Evolutionary conservation across 768 basidiomycete species (phyloP).

Genomic region (Candolleomyces eurysporus): DNA sequence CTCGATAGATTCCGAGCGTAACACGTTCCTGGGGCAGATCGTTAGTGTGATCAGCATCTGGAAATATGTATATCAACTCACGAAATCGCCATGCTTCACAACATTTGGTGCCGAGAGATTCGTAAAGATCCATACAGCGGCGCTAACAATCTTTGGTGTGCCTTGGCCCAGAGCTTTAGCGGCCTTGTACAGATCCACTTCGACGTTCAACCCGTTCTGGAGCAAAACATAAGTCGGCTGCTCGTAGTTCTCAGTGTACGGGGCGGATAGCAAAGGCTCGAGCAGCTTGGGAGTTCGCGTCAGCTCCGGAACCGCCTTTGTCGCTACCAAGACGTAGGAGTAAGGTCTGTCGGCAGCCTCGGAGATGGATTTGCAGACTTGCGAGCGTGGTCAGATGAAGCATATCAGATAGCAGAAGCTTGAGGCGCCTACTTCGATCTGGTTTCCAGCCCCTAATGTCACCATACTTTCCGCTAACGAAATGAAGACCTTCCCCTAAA

Average conservation of each 20-base stretch:
- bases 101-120: conserved; percentile 46
- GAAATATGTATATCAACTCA: conserved; percentile 27
- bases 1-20: conserved; percentile 54
- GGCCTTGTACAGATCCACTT: conserved; percentile 60
- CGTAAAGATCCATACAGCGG: conserved; percentile 53
- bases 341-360: conserved; percentile 63
- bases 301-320: conserved; percentile 72
- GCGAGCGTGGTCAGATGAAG: not conserved
- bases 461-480: conserved; percentile 62
- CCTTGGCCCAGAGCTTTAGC: conserved; percentile 37
- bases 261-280: conserved; percentile 47
- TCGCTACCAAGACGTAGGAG: conserved; percentile 63
- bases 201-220: conserved; percentile 75
- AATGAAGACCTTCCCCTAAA: conserved; percentile 50
- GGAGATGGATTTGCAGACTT: conserved; percentile 57
- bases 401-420: not conserved
- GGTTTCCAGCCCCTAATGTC: conserved; percentile 60
- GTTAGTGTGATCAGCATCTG: not conserved
- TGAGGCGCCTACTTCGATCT: conserved; percentile 49
- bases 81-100: conserved; percentile 52
- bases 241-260: conserved; percentile 42
- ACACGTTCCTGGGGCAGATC: conserved; percentile 43
- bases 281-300: conserved; percentile 55
- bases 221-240: conserved; percentile 62
- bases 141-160: conserved; percentile 52